Conservation (phyloP, 495 filamentous ascomycete species). For the Chaetomium fimeti region DNA sequence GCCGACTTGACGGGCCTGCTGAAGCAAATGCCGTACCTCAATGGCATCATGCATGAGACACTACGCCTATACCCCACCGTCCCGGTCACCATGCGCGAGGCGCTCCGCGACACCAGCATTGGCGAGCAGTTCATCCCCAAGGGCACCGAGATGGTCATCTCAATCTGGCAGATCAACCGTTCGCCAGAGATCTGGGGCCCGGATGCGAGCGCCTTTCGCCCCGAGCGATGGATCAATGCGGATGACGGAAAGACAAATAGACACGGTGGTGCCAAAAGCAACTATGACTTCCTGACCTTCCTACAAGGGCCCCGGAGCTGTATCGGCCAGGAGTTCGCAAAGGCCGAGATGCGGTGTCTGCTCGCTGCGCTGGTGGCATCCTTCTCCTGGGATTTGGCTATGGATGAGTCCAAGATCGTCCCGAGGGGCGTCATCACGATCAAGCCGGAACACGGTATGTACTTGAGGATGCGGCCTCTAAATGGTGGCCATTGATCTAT, state of each 20-base stretch:
- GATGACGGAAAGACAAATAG: slow-evolving; percentile 13
- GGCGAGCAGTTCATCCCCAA: slow-evolving; percentile 20
- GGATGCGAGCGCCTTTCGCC: slow-evolving; percentile 22
- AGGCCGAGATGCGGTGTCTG: slow-evolving; percentile 74
- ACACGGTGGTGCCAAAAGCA: slow-evolving; percentile 51
- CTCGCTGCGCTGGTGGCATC: slow-evolving; percentile 70
- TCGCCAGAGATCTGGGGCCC: slow-evolving; percentile 25
- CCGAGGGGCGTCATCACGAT: slow-evolving; percentile 59
- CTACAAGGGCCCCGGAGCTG: slow-evolving; percentile 59
- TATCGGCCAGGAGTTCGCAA: slow-evolving; percentile 70
- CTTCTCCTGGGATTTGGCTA: slow-evolving; percentile 61
- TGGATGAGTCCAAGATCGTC: slow-evolving; percentile 52
- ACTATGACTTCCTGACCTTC: slow-evolving; percentile 59
- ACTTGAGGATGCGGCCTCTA: slow-evolving; percentile 17
- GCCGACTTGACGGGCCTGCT: slow-evolving; percentile 48
- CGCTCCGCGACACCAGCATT: slow-evolving; percentile 38
- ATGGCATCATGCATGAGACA: slow-evolving; percentile 45
- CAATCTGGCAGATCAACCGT: slow-evolving; percentile 22
- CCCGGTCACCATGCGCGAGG: slow-evolving; percentile 59
- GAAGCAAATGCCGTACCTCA: slow-evolving; percentile 52
- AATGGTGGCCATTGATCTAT: neutral
- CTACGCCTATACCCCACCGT: slow-evolving; percentile 47
- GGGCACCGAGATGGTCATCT: slow-evolving; percentile 26
- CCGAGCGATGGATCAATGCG: slow-evolving; percentile 34
- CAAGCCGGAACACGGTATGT: slow-evolving; percentile 61